A percentile compares a stretch with the other conserved stretches of the same genome.
Evolutionary conservation across 148 eudicot genomes (phyloP).

Genomic region (Camellia granthamiana): DNA sequence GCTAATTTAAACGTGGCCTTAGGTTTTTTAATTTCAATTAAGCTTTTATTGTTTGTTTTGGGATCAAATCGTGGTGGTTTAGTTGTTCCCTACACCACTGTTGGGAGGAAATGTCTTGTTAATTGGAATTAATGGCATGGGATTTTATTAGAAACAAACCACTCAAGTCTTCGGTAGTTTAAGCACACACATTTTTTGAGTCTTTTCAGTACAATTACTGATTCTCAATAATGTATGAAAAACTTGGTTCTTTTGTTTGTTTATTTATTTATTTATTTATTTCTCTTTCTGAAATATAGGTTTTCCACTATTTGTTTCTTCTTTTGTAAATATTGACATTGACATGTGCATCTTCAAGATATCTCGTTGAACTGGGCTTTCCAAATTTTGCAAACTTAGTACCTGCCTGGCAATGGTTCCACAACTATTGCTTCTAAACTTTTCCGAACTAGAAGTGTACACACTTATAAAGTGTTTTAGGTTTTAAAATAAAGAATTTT

Average conservation of each 20-base stretch:
- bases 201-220: not conserved
- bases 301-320: not conserved
- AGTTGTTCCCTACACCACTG: too few species aligned
- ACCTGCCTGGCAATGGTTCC: too few species aligned
- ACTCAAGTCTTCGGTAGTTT: not conserved
- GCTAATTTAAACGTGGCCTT: too few species aligned
- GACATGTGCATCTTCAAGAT: not conserved
- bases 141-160: not conserved
- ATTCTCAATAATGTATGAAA: not conserved
- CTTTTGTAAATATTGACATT: not conserved
- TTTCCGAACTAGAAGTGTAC: too few species aligned
- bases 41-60: too few species aligned
- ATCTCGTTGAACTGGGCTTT: not conserved
- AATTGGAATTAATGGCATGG: not conserved
- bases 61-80: too few species aligned
- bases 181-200: not conserved
- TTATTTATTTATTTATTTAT: not conserved
- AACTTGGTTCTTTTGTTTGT: not conserved
- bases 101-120: not conserved
- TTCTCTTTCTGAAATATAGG: not conserved
- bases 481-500: too few species aligned
- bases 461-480: too few species aligned
- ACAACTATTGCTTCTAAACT: too few species aligned
- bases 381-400: not conserved
- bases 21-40: too few species aligned